These are phyloP conservation scores for Colletotrichum horii DNA, from an alignment of 2,329 filamentous ascomycete genomes.

Conservation along the genomic window DNA sequence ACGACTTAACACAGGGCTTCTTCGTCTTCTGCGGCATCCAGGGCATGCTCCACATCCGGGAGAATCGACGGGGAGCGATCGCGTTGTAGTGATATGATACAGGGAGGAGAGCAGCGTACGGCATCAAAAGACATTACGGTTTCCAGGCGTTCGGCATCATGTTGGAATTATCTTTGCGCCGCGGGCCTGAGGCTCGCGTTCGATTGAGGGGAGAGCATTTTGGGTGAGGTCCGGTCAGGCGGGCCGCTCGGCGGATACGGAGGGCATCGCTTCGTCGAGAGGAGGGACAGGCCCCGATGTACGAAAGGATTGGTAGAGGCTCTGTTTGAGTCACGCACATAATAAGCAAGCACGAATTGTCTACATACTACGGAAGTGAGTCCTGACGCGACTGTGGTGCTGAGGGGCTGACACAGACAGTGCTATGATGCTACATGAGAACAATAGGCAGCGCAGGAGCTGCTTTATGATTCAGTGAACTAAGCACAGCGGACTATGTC, in stretches of 20 bases:
- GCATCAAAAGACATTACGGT: conserved; percentile 21
- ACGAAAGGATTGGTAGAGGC: conserved; percentile 10
- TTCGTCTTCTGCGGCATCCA: conserved; percentile 91
- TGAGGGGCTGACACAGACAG: neutral
- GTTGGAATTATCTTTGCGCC: conserved; percentile 6
- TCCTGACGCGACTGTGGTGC: neutral
- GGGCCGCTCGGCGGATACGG: neutral
- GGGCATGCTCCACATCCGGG: conserved; percentile 83
- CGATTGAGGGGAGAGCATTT: neutral
- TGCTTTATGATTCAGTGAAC: neutral
- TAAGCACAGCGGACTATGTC: neutral
- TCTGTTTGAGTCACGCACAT: neutral
- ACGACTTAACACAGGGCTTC: conserved; percentile 66
- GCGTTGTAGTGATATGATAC: conserved; percentile 57
- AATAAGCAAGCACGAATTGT: conserved; percentile 1
- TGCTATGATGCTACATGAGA: neutral
- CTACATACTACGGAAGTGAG: neutral
- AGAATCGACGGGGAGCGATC: conserved; percentile 84
- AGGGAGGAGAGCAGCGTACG: neutral
- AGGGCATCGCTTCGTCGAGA: neutral
- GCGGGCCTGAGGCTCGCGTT: neutral
- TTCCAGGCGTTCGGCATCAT: conserved; percentile 20
- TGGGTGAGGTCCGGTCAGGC: neutral
- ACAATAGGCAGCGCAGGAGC: neutral
- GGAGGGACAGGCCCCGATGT: neutral